A percentile compares a stretch with the other conserved stretches of the same genome.
Evolutionary conservation across 163 green algal species (phyloP).

Genomic region (Prototheca stagnorum): DNA sequence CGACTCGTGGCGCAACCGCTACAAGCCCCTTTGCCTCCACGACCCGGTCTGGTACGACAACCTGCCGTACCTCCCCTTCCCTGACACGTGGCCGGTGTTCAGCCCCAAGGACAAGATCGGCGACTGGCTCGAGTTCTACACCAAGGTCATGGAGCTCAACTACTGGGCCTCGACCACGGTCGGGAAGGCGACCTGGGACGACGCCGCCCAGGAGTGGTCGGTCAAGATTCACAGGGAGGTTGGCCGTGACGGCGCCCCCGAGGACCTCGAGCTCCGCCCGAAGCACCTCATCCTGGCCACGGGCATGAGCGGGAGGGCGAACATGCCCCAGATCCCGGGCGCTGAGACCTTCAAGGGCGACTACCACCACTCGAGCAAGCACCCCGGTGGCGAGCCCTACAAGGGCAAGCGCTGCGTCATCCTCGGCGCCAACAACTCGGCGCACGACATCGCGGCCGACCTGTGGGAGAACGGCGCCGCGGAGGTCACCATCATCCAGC

Average conservation of each 20-base stretch:
- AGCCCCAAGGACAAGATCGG: slow-evolving; percentile 4
- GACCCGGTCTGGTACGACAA: slow-evolving; percentile 2
- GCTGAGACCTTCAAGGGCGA: slow-evolving; percentile 2
- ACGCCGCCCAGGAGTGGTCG: neutral
- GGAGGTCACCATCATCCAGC: slow-evolving; percentile 1
- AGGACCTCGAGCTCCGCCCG: neutral
- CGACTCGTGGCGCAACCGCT: slow-evolving; percentile 1
- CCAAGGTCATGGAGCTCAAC: slow-evolving; percentile 3
- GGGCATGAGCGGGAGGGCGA: slow-evolving; percentile 1
- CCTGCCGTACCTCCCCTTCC: slow-evolving; percentile 3
- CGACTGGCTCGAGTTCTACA: slow-evolving; percentile 3
- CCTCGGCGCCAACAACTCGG: slow-evolving; percentile 3
- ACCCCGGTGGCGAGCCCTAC: slow-evolving; percentile 2
- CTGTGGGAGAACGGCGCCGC: slow-evolving; percentile 4
- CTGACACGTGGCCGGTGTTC: slow-evolving; percentile 1
- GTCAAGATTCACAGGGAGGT: neutral
- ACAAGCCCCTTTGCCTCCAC: slow-evolving; percentile 3
- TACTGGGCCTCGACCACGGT: slow-evolving; percentile 1
- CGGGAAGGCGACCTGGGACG: neutral
- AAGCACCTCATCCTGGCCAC: slow-evolving; percentile 1
- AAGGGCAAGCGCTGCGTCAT: slow-evolving; percentile 1
- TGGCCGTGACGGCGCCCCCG: neutral
- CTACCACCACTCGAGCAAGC: slow-evolving; percentile 1
- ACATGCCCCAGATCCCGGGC: neutral
- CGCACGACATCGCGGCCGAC: slow-evolving; percentile 1